These are phyloP conservation scores for Fomitopsis palustris DNA, from an alignment of 1,284 basidiomycete genomes.

Conservation along the genomic window DNA sequence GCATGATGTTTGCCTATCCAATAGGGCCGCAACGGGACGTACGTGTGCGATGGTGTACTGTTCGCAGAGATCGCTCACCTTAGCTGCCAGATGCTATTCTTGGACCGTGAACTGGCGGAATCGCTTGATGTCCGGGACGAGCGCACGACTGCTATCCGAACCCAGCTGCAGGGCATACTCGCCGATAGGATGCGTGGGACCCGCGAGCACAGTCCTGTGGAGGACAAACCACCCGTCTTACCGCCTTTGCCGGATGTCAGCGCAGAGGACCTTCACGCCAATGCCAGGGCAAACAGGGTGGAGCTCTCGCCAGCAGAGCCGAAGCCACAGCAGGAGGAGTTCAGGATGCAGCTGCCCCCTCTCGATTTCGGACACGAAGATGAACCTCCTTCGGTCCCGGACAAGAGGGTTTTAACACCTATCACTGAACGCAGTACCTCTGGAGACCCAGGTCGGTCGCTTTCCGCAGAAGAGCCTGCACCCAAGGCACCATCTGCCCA, in stretches of 20 bases:
- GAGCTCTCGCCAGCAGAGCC: not conserved
- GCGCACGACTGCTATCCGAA: conserved; percentile 66
- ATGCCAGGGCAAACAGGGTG: not conserved
- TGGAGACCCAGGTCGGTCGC: conserved; percentile 20
- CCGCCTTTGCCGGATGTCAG: conserved; percentile 23
- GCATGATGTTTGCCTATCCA: conserved; percentile 82
- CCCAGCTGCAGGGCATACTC: conserved; percentile 60
- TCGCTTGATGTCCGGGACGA: conserved; percentile 77
- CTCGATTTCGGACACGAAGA: conserved; percentile 22
- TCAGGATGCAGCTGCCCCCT: conserved; percentile 29
- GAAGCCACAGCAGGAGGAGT: not conserved
- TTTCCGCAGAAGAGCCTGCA: conserved; percentile 15
- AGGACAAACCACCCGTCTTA: conserved; percentile 18
- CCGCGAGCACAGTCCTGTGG: conserved; percentile 11
- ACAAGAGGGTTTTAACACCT: conserved; percentile 27
- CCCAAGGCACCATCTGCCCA: conserved; percentile 1
- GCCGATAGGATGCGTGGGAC: conserved; percentile 58
- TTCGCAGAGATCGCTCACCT: conserved; percentile 50
- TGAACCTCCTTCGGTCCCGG: conserved; percentile 7
- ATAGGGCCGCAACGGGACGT: conserved; percentile 74
- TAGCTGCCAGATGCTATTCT: conserved; percentile 70
- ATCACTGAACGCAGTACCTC: conserved; percentile 30
- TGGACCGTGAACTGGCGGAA: conserved; percentile 84
- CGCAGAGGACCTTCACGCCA: conserved; percentile 1
- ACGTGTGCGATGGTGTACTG: conserved; percentile 62